Evolutionary conservation across 768 basidiomycete genomes (phyloP).

Genomic region (Kwoniella sp.): DNA sequence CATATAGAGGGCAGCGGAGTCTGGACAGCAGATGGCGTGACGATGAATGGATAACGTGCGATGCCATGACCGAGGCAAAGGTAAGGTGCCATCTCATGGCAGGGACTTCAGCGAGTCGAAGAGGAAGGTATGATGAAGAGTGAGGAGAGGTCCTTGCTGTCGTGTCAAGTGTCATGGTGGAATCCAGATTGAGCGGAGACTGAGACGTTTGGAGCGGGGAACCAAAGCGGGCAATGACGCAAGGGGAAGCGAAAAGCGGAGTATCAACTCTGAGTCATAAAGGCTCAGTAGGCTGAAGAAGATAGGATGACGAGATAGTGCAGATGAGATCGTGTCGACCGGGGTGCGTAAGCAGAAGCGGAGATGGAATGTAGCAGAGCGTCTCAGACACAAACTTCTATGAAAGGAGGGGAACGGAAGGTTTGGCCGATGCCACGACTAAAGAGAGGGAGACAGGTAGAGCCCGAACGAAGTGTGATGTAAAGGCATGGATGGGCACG

Average conservation of each 20-base stretch:
- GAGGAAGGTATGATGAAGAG: background rate
- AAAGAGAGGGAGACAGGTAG: background rate
- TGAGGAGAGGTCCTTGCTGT: background rate
- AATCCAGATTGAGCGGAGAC: background rate
- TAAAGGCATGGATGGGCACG: too few species aligned
- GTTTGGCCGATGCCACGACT: background rate
- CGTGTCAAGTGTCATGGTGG: background rate
- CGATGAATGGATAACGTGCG: slow-evolving; percentile 7
- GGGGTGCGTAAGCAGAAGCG: too few species aligned
- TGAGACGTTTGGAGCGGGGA: background rate
- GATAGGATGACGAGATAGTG: too few species aligned
- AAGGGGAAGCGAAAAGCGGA: background rate
- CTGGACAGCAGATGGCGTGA: slow-evolving; percentile 5
- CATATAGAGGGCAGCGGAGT: background rate
- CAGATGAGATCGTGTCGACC: too few species aligned
- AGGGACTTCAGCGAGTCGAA: background rate
- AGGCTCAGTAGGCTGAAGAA: too few species aligned
- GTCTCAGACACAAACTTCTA: background rate
- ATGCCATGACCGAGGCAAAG: slow-evolving; percentile 5
- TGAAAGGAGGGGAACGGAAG: background rate
- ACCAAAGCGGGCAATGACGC: background rate
- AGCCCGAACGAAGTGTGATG: too few species aligned
- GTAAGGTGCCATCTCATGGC: too few species aligned
- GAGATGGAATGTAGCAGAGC: too few species aligned
- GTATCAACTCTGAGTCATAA: background rate